Percentiles rank a stretch among this genome's conserved stretches.
phyloP scores from a whole-genome alignment of 2,329 filamentous ascomycete species.

The Pseudogymnoascus pannorum region DNA sequence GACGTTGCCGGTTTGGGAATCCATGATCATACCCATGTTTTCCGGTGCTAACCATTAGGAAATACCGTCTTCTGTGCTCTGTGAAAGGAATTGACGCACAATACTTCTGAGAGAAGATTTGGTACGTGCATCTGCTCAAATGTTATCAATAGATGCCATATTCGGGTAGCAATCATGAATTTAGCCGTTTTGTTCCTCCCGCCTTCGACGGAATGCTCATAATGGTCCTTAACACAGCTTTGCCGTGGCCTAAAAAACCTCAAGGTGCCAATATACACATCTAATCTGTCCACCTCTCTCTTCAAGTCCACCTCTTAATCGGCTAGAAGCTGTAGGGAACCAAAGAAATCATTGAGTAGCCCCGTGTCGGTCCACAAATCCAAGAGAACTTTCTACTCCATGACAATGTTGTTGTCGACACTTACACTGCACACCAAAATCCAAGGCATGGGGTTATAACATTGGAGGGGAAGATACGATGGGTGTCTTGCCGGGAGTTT shows the following conservation, averaged over 20 bases:
- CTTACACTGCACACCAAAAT: not conserved
- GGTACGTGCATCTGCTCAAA: not conserved
- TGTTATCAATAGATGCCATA: not conserved
- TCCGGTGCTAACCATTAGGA: not conserved
- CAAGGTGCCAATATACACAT: not conserved
- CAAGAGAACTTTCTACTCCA: too few species aligned
- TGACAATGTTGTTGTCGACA: not conserved
- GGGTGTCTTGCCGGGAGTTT: not conserved
- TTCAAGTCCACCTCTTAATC: not conserved
- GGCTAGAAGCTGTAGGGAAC: not conserved
- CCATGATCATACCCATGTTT: not conserved
- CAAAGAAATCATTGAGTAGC: not conserved
- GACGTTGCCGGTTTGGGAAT: not conserved
- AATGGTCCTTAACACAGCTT: not conserved
- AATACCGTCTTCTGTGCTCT: not conserved
- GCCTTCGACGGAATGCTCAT: not conserved
- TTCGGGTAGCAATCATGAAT: too few species aligned
- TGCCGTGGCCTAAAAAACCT: not conserved
- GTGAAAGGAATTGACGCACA: not conserved
- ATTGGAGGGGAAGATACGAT: not conserved
- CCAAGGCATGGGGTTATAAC: not conserved
- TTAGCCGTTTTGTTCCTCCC: not conserved
- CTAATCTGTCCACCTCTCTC: not conserved
- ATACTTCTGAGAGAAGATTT: not conserved
- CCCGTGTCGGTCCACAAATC: too few species aligned